Evolutionary conservation across 441 rosid species (phyloP).

Genomic region (Populus trichocarpa): DNA sequence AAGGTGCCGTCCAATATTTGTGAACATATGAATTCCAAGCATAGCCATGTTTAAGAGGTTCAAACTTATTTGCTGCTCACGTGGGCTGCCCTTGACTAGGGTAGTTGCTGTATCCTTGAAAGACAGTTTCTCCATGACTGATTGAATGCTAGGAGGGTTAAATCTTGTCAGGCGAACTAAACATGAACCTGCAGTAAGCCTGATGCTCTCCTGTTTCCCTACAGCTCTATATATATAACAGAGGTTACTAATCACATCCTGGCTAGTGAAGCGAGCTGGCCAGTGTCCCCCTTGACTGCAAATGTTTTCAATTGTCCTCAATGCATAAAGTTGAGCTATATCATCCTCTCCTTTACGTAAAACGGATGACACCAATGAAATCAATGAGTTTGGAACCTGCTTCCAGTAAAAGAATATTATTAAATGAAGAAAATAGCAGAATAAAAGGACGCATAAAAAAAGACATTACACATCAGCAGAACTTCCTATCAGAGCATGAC

Average conservation of each 20-base stretch:
- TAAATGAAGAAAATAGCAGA: constrained; percentile 13
- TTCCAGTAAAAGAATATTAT: constrained; percentile 17
- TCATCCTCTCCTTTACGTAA: constrained; percentile 96
- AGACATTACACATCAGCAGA: no score
- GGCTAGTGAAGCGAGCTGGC: constrained; percentile 88
- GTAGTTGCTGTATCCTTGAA: constrained; percentile 77
- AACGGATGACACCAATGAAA: constrained; percentile 83
- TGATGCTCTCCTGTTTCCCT: constrained; percentile 92
- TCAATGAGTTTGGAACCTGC: constrained; percentile 90
- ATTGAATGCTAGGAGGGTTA: constrained; percentile 70
- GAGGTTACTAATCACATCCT: constrained; percentile 77
- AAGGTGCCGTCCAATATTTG: constrained; percentile 77
- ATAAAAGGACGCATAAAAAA: constrained; percentile 5
- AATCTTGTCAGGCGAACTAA: constrained; percentile 91
- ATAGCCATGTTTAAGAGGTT: constrained; percentile 82
- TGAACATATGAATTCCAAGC: constrained; percentile 72
- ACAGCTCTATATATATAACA: constrained; percentile 82
- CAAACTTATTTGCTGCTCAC: constrained; percentile 91
- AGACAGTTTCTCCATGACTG: constrained; percentile 67
- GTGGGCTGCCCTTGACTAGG: constrained; percentile 73
- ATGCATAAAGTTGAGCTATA: constrained; percentile 88
- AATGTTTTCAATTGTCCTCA: constrained; percentile 88
- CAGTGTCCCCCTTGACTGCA: constrained; percentile 92
- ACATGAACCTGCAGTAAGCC: constrained; percentile 97
- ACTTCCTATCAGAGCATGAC: no score